phyloP scores from a whole-genome alignment of 768 basidiomycete genomes.

The Termitomyces sp. region DNA sequence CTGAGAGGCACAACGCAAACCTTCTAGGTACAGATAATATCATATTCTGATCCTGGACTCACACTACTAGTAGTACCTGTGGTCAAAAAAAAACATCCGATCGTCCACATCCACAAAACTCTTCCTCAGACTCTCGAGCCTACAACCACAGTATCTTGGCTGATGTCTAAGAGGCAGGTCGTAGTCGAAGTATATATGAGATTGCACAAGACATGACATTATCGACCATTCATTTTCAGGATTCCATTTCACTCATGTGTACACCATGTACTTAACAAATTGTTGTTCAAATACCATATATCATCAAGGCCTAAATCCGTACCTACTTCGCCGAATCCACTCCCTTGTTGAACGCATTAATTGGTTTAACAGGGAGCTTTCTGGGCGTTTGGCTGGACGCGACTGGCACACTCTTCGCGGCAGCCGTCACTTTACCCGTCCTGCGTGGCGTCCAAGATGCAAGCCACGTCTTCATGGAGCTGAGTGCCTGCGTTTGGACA shows the following conservation, averaged over 20 bases:
- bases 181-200: not conserved
- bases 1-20: no score
- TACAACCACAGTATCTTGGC: no score
- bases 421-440: not conserved
- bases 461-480: conserved; percentile 56
- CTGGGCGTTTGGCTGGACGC: not conserved
- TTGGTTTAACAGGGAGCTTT: not conserved
- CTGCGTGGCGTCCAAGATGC: conserved; percentile 16
- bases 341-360: not conserved
- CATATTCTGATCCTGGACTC: no score
- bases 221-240: not conserved
- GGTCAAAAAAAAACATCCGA: no score
- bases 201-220: not conserved
- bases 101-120: no score
- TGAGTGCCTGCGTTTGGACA: conserved; percentile 53
- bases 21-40: no score
- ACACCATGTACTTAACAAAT: not conserved
- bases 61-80: no score
- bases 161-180: no score
- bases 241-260: not conserved
- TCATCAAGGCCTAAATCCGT: no score
- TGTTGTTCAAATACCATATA: no score
- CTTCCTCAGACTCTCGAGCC: no score
- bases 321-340: not conserved
- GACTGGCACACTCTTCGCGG: not conserved